phyloP scores from a whole-genome alignment of 176 grass and related monocot genomes.

The Oryza brachyantha region DNA sequence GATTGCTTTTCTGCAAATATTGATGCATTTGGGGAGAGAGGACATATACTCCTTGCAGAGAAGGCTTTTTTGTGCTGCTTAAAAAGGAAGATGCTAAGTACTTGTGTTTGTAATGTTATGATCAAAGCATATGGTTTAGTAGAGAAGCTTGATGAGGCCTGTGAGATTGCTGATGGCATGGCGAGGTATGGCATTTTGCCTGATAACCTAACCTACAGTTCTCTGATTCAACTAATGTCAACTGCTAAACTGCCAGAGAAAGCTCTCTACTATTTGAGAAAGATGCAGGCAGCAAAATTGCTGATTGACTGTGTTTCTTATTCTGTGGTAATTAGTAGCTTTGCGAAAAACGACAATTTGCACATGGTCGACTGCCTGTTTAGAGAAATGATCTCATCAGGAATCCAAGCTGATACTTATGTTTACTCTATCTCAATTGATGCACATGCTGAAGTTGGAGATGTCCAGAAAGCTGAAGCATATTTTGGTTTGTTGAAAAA shows the following conservation, averaged over 20 bases:
- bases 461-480: constrained; percentile 64
- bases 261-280: constrained; percentile 68
- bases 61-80: constrained; percentile 72
- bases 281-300: constrained; percentile 62
- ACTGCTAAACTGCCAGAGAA: constrained; percentile 53
- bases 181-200: constrained; percentile 59
- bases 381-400: constrained; percentile 70
- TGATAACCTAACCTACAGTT: constrained; percentile 78
- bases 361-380: constrained; percentile 60
- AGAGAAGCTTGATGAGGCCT: constrained; percentile 63
- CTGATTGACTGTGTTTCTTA: constrained; percentile 60
- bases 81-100: constrained; percentile 58
- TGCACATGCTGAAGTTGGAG: constrained; percentile 73
- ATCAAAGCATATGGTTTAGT: constrained; percentile 84
- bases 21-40: constrained; percentile 77
- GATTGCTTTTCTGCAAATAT: constrained; percentile 81
- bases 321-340: constrained; percentile 64
- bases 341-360: constrained; percentile 56
- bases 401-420: constrained; percentile 57
- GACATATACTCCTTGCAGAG: constrained; percentile 59
- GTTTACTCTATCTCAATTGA: constrained; percentile 82
- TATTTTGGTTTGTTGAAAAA: constrained; percentile 81
- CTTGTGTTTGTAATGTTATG: constrained; percentile 89
- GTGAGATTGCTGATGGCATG: constrained; percentile 76
- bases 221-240: constrained; percentile 71